phyloP scores from a whole-genome alignment of 2,329 filamentous ascomycete genomes.

The Talaromyces albobiverticillius region DNA sequence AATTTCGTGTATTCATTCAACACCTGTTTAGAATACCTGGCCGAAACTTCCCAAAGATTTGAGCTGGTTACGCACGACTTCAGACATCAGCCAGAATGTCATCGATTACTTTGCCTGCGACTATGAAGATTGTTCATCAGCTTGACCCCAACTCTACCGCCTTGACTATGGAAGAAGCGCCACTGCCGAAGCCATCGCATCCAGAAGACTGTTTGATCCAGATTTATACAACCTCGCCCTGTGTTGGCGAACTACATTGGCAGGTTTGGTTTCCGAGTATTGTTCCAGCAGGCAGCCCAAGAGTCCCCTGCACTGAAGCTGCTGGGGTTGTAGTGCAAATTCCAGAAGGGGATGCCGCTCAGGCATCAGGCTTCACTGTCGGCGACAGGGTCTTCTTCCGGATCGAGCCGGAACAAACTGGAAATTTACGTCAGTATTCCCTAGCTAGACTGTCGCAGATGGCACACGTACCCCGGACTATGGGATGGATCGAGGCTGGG shows the following conservation, averaged over 20 bases:
- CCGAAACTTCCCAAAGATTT: slow-evolving; percentile 1
- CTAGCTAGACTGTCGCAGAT: slow-evolving; percentile 6
- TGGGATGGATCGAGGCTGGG: slow-evolving; percentile 8
- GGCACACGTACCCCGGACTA: slow-evolving; percentile 3
- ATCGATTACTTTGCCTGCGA: slow-evolving; percentile 5
- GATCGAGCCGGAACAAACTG: slow-evolving; percentile 7
- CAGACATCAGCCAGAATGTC: not conserved
- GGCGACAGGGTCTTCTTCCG: slow-evolving; percentile 9
- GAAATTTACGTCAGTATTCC: slow-evolving; percentile 10
- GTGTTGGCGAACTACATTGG: slow-evolving; percentile 11
- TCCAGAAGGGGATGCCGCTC: slow-evolving; percentile 1
- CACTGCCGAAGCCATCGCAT: slow-evolving; percentile 6
- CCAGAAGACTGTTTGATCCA: slow-evolving; percentile 11
- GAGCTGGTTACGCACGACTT: not conserved
- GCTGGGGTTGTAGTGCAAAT: slow-evolving; percentile 9
- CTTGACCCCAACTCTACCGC: slow-evolving; percentile 4
- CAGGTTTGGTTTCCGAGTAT: slow-evolving; percentile 8
- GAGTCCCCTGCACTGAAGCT: slow-evolving; percentile 8
- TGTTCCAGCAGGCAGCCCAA: slow-evolving; percentile 3
- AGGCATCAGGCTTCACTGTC: slow-evolving; percentile 1
- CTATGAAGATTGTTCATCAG: slow-evolving; percentile 10
- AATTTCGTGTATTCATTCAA: not conserved
- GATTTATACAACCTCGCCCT: slow-evolving; percentile 8
- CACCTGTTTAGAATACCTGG: not conserved
- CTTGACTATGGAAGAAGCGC: slow-evolving; percentile 10